Evolutionary conservation across 2,329 filamentous ascomycete genomes (phyloP).

Genomic region (Davidsoniella eucalypti): DNA sequence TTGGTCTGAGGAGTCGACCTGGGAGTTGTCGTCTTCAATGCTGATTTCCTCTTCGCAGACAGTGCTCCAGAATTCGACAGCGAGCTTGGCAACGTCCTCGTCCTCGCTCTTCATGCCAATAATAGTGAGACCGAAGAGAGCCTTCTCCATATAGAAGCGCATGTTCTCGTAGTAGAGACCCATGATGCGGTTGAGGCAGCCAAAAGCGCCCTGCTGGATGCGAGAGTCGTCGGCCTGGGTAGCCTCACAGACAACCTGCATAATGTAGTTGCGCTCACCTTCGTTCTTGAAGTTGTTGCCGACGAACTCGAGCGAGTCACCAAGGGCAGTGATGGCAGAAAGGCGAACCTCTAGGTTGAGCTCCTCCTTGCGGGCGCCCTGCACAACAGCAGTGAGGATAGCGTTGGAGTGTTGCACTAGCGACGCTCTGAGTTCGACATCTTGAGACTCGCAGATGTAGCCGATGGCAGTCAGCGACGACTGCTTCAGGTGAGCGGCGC

Average conservation of each 20-base stretch:
- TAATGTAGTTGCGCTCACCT: constrained; percentile 98
- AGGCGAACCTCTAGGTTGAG: constrained; percentile 76
- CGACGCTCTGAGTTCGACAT: constrained; percentile 66
- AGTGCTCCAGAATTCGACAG: constrained; percentile 99
- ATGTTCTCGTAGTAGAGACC: constrained; percentile 98
- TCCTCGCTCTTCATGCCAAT: constrained; percentile 97
- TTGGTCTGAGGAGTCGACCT: constrained; percentile 61
- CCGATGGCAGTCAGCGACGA: constrained; percentile 90
- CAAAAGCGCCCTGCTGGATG: constrained; percentile 92
- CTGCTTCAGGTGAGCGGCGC: constrained; percentile 80
- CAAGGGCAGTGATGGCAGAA: constrained; percentile 82
- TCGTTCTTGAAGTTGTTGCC: constrained; percentile 98
- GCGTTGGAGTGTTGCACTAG: constrained; percentile 84
- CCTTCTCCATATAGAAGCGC: constrained; percentile 99
- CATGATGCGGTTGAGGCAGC: constrained; percentile 98
- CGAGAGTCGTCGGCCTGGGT: constrained; percentile 82
- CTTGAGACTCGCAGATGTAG: constrained; percentile 94
- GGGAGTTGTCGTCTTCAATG: constrained; percentile 82
- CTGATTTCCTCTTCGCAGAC: constrained; percentile 97
- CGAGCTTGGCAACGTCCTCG: constrained; percentile 94
- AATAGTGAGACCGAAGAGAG: constrained; percentile 89
- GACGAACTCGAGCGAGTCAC: constrained; percentile 94
- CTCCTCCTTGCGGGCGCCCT: constrained; percentile 95
- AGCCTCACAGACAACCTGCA: constrained; percentile 98
- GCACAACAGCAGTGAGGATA: constrained; percentile 92